A percentile compares a stretch with the other conserved stretches of the same genome.
phyloP scores from a whole-genome alignment of 768 basidiomycete genomes.

The Boletus pseudo-olivaceus region DNA sequence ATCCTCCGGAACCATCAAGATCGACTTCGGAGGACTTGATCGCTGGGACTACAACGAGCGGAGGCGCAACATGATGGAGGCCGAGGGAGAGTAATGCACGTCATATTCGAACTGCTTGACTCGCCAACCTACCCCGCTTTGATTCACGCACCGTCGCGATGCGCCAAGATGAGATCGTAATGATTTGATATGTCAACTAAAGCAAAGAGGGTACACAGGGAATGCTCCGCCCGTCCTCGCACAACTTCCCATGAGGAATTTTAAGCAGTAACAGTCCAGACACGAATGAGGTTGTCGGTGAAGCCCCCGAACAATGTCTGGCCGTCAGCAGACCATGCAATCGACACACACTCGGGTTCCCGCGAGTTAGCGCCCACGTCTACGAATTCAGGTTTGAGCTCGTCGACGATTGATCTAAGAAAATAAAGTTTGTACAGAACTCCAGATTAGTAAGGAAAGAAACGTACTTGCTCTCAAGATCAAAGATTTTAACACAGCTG shows the following conservation, averaged over 20 bases:
- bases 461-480: constrained; percentile 97
- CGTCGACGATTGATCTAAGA: constrained; percentile 90
- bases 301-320: constrained; percentile 97
- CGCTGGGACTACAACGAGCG: constrained; percentile 68
- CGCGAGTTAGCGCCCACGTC: constrained; percentile 67
- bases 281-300: constrained; percentile 91
- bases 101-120: not conserved
- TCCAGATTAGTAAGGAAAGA: not conserved
- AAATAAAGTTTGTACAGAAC: not conserved
- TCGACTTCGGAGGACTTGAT: constrained; percentile 75
- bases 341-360: constrained; percentile 91
- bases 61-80: constrained; percentile 60
- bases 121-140: not conserved
- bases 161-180: constrained; percentile 10
- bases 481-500: constrained; percentile 98
- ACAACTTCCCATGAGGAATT: constrained; percentile 21
- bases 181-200: constrained; percentile 23
- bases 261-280: constrained; percentile 77
- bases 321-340: constrained; percentile 98
- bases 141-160: not conserved
- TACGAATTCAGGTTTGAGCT: constrained; percentile 93
- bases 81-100: constrained; percentile 22
- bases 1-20: constrained; percentile 54
- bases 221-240: constrained; percentile 12
- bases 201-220: constrained; percentile 24